Percentiles rank a stretch among this genome's conserved stretches.
These are phyloP conservation scores for Vanilla planifolia DNA, from an alignment of 106 monocot genomes.

Conservation along the genomic window DNA sequence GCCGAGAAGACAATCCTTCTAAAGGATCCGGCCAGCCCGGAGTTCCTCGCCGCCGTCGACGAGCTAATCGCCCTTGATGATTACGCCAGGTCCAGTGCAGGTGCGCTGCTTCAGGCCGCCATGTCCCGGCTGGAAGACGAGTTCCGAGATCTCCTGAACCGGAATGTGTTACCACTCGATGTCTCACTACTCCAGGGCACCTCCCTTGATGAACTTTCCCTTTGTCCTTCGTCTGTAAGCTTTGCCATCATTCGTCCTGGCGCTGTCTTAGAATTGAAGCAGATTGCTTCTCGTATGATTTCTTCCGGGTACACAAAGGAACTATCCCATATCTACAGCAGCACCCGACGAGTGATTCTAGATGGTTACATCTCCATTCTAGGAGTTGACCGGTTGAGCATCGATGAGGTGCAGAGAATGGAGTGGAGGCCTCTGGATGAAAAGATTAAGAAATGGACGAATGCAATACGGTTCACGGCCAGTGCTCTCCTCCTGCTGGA, in stretches of 20 bases:
- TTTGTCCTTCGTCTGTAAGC: slow-evolving; percentile 13
- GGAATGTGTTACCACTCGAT: slow-evolving; percentile 30
- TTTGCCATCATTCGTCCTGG: slow-evolving; percentile 23
- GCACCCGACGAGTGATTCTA: slow-evolving; percentile 27
- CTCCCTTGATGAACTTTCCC: slow-evolving; percentile 18
- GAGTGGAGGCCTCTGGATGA: slow-evolving; percentile 30
- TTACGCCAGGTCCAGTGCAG: slow-evolving; percentile 18
- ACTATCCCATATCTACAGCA: slow-evolving; percentile 32
- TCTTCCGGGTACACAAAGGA: slow-evolving; percentile 35
- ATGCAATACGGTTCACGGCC: slow-evolving; percentile 18
- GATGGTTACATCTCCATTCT: slow-evolving; percentile 44
- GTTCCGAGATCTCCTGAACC: slow-evolving; percentile 35
- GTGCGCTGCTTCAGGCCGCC: slow-evolving; percentile 39
- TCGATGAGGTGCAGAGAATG: slow-evolving; percentile 49
- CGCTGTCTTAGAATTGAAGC: slow-evolving; percentile 15
- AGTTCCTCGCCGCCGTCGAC: slow-evolving; percentile 31
- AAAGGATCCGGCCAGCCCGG: slow-evolving; percentile 23
- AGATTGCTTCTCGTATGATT: slow-evolving; percentile 48
- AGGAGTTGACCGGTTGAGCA: slow-evolving; percentile 38
- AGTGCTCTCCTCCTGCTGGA: slow-evolving; percentile 23
- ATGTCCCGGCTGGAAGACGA: slow-evolving; percentile 61
- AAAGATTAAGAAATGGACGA: slow-evolving; percentile 46
- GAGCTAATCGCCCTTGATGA: slow-evolving; percentile 17
- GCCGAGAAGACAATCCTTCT: neutral
- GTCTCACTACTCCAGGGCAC: too few relatives aligned